Conservation (phyloP, 1,284 basidiomycete species). For the Uromyces viciae-fabae region DNA sequence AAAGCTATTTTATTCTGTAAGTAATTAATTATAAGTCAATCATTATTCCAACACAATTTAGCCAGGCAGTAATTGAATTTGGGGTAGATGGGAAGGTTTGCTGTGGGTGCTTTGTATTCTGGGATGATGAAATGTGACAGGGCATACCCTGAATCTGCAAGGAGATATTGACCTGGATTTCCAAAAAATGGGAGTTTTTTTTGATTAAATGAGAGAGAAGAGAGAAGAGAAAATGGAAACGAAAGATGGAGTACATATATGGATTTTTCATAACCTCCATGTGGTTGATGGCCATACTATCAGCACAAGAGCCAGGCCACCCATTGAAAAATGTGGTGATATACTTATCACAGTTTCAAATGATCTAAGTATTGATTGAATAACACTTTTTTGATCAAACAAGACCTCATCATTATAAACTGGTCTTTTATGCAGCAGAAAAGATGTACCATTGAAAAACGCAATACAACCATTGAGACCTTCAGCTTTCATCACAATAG, state of each 20-base stretch:
- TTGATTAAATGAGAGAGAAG: background rate
- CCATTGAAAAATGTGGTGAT: background rate
- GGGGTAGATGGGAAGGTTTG: background rate
- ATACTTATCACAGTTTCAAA: background rate
- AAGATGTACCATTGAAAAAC: background rate
- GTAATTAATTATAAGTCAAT: too few relatives aligned
- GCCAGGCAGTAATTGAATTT: background rate
- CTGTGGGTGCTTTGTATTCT: background rate
- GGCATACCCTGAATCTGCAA: background rate
- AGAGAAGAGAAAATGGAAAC: background rate
- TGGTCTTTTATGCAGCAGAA: background rate
- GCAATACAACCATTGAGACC: background rate
- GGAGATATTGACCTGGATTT: background rate
- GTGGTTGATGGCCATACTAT: conserved; percentile 44
- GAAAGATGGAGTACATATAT: background rate
- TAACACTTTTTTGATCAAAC: background rate
- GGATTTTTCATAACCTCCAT: conserved; percentile 32
- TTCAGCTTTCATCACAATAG: background rate
- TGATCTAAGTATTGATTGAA: background rate
- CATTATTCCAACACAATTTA: too few relatives aligned
- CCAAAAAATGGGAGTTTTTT: too few relatives aligned
- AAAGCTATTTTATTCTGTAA: too few relatives aligned
- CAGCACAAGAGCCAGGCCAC: background rate
- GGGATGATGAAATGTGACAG: background rate
- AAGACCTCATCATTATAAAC: background rate